These are phyloP conservation scores for Stachybotrys chlorohalonatus DNA, from an alignment of 2,329 filamentous ascomycete species.

Conservation along the genomic window DNA sequence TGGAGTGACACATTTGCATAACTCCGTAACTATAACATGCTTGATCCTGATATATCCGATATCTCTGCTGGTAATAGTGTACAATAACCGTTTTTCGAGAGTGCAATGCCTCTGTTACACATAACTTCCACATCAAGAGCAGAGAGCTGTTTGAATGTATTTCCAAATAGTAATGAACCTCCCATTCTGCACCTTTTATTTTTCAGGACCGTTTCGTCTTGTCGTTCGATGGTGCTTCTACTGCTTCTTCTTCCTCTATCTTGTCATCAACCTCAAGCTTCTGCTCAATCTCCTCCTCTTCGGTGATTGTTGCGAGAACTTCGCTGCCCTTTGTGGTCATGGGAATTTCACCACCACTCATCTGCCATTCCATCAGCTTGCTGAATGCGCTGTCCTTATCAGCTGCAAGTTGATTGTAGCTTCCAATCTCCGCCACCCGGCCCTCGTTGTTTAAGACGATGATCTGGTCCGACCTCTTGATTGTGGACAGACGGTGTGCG, in stretches of 20 bases:
- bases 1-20: not conserved
- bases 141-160: too few species aligned
- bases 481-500: constrained; percentile 89
- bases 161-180: too few species aligned
- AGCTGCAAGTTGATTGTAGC: constrained; percentile 66
- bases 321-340: constrained; percentile 23
- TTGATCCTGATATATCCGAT: not conserved
- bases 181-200: not conserved
- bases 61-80: not conserved
- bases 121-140: too few species aligned
- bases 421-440: constrained; percentile 82
- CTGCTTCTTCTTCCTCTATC: constrained; percentile 19
- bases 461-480: constrained; percentile 90
- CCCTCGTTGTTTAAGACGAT: constrained; percentile 85
- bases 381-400: constrained; percentile 77
- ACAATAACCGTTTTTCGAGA: not conserved
- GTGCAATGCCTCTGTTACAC: too few species aligned
- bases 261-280: constrained; percentile 25
- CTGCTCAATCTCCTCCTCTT: constrained; percentile 43
- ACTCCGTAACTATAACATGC: not conserved
- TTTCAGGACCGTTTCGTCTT: not conserved
- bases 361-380: constrained; percentile 98
- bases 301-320: constrained; percentile 33
- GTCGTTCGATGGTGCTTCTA: constrained; percentile 8
- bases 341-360: constrained; percentile 68